Evolutionary conservation across 2,329 filamentous ascomycete genomes (phyloP), one percentile per base, ranked within the genome.

Genomic region (Cladosporium sp.): DNA sequence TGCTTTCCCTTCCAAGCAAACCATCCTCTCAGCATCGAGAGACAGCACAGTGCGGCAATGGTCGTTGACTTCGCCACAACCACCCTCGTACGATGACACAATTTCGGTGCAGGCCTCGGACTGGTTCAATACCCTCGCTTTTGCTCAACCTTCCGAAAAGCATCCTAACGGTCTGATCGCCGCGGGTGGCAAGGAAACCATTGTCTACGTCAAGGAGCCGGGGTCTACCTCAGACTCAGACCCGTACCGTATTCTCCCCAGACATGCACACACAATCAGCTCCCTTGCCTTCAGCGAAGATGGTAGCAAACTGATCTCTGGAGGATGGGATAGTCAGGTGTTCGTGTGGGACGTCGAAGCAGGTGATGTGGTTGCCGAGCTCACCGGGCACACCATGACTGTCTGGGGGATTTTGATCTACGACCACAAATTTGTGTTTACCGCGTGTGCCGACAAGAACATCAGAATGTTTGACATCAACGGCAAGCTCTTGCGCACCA

Each of bases 391-490:
- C 74, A 86, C 90, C 65, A 91, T 87, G 47, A 90, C 90, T 59
- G 93, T 99, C 15, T 98, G 93, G 94, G 90, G 90, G n/a, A 93
- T 97, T 4, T 79, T 98, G 66, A 91, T 91, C 18, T 90, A 94
- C 69, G 90, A 96, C 75, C 86, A 89, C 65, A 86, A 88, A 44
- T 93, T 90, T 0, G 86, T 98, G 57, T 86, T 97, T 67, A 98
- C 94, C 12, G 76, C 74, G 51, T 96, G 92, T 73, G 94, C 95
- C 60, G 96, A 99, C 79, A 90, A 93, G 74, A 87, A 87, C 66
- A 95, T 99, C 54, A 90, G 95, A 64, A 85, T 98, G 60, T 99
- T 92, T 76, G 86, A 91, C 68, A 80, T 81, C 14, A 81, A 84
- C 41, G 88, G 89, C 55, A 87, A 86, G 73, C 83, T 93, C 10